phyloP scores from a whole-genome alignment of 2,329 filamentous ascomycete species.

The Alternaria longipes region DNA sequence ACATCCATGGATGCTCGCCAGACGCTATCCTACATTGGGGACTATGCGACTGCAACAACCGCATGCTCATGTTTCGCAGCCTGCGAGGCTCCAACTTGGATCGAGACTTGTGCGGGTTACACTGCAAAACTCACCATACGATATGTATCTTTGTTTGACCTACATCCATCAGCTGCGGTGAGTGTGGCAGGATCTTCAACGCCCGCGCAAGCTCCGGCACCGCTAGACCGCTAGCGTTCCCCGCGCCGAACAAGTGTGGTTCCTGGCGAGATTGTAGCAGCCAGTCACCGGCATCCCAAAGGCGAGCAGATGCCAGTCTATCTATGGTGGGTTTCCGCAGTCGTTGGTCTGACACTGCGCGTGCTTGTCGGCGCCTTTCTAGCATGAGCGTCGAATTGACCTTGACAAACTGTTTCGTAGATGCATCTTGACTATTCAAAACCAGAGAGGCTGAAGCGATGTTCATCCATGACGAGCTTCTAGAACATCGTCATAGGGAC shows the following conservation, averaged over 20 bases:
- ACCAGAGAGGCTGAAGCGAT: not conserved
- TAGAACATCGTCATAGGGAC: slow-evolving; percentile 27
- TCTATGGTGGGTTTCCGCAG: slow-evolving; percentile 11
- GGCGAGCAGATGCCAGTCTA: slow-evolving; percentile 9
- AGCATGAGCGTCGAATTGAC: not conserved
- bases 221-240: slow-evolving; percentile 32
- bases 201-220: slow-evolving; percentile 25
- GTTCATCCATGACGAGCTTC: slow-evolving; percentile 3
- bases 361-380: not conserved
- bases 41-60: slow-evolving; percentile 17
- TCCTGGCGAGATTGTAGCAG: slow-evolving; percentile 30
- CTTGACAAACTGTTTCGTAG: not conserved
- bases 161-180: slow-evolving; percentile 2
- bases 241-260: slow-evolving; percentile 34
- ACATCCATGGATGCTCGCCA: slow-evolving; percentile 4
- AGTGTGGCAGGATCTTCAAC: slow-evolving; percentile 25
- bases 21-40: slow-evolving; percentile 24
- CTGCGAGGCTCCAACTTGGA: not conserved
- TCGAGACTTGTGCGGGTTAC: not conserved
- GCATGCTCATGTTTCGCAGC: slow-evolving; percentile 8
- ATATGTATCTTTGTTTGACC: not conserved
- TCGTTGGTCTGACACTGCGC: not conserved
- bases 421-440: not conserved
- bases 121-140: not conserved
- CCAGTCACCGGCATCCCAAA: slow-evolving; percentile 25